phyloP scores from a whole-genome alignment of 495 filamentous ascomycete genomes.

The Venustampulla echinocandica region DNA sequence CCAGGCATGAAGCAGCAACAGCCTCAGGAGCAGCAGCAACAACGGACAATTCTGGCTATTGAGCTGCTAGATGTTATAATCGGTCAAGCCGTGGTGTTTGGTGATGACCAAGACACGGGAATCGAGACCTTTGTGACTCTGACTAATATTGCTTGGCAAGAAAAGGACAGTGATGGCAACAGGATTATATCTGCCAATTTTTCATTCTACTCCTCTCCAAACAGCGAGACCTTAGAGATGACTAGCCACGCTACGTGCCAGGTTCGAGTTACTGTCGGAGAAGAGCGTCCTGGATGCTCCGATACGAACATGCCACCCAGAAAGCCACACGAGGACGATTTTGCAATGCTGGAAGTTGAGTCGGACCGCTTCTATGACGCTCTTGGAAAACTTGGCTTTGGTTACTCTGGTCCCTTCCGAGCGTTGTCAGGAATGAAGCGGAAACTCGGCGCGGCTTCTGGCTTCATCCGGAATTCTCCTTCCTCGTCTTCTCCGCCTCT shows the following conservation, averaged over 20 bases:
- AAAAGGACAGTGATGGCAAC: neutral
- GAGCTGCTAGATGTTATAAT: slow-evolving; percentile 18
- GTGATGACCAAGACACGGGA: slow-evolving; percentile 19
- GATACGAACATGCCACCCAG: neutral
- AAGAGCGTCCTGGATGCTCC: neutral
- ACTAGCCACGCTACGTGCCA: neutral
- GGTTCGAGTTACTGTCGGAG: neutral
- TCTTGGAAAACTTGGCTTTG: neutral
- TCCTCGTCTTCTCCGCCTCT: neutral
- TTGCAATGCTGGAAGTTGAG: neutral
- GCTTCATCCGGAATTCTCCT: neutral
- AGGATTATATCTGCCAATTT: neutral
- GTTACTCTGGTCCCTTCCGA: neutral
- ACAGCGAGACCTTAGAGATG: neutral
- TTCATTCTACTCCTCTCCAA: neutral
- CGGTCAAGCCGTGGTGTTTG: slow-evolving; percentile 22
- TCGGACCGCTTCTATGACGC: neutral
- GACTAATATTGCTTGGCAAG: neutral
- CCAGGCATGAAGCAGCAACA: too few species aligned
- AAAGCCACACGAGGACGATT: neutral
- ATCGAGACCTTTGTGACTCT: slow-evolving; percentile 6
- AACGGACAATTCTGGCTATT: too few species aligned
- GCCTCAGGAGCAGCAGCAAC: too few species aligned
- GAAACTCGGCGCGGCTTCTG: neutral
- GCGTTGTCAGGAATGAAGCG: neutral